These are phyloP conservation scores for Ilyonectria destructans DNA, from an alignment of 2,329 filamentous ascomycete species.

Conservation along the genomic window DNA sequence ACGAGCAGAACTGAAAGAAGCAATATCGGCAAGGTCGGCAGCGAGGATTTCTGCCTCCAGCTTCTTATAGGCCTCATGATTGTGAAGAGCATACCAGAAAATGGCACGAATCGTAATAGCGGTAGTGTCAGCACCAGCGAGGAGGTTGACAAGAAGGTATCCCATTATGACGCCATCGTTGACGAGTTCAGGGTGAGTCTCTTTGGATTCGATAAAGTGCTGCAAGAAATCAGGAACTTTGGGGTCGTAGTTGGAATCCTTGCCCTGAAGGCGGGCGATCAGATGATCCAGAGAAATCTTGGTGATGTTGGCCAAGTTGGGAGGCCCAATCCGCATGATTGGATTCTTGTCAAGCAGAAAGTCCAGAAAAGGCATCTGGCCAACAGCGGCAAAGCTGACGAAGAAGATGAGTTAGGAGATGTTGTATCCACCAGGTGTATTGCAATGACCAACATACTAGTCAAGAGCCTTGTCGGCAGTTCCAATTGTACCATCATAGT, in stretches of 20 bases:
- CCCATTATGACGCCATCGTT: conserved; percentile 56
- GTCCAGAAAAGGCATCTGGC: conserved; percentile 52
- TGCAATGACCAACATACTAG: conserved; percentile 23
- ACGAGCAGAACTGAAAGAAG: conserved; percentile 35
- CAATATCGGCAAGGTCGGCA: conserved; percentile 32
- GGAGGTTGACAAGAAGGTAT: conserved; percentile 54
- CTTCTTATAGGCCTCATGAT: conserved; percentile 48
- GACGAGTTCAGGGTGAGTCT: conserved; percentile 54
- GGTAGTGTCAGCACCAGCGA: conserved; percentile 58
- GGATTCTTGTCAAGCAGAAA: conserved; percentile 51
- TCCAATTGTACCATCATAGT: conserved; percentile 57
- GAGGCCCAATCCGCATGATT: conserved; percentile 45
- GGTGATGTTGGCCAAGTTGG: conserved; percentile 41
- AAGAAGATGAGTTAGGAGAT: conserved; percentile 17
- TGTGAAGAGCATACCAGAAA: conserved; percentile 58
- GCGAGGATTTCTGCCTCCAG: conserved; percentile 34
- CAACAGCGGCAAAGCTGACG: conserved; percentile 50
- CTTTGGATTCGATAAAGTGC: conserved; percentile 55
- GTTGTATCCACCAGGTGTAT: not conserved
- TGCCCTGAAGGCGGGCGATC: conserved; percentile 38
- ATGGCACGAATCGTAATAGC: conserved; percentile 54
- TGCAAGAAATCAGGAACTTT: conserved; percentile 53
- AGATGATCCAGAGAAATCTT: conserved; percentile 39
- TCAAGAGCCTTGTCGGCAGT: conserved; percentile 47
- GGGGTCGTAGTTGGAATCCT: conserved; percentile 40